These are phyloP conservation scores for Smittium mucronatum DNA, from an alignment of 371 early-diverging fungal genomes.

Conservation along the genomic window DNA sequence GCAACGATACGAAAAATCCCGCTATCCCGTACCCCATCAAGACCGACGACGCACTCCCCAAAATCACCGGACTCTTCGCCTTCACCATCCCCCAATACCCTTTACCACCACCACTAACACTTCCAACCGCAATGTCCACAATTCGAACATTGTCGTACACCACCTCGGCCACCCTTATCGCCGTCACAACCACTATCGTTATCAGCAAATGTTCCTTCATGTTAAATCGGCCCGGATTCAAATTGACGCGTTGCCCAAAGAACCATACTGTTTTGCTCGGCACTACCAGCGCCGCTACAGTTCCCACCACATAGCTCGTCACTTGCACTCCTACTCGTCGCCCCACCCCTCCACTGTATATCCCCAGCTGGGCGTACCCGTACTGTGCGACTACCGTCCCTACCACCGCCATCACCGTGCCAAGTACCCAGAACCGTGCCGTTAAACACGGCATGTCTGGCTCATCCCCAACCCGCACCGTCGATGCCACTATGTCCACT, in stretches of 20 bases:
- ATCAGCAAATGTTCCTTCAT: conserved; percentile 79
- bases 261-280: conserved; percentile 17
- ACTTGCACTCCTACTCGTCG: conserved; percentile 45
- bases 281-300: conserved; percentile 38
- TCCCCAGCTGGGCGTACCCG: conserved; percentile 39
- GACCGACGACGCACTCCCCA: conserved; percentile 55
- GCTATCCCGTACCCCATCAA: conserved; percentile 72
- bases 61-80: conserved; percentile 37
- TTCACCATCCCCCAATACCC: conserved; percentile 47
- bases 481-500: conserved; percentile 10
- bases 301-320: conserved; percentile 43
- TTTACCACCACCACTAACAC: conserved; percentile 35
- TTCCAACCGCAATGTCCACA: neutral
- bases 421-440: conserved; percentile 51
- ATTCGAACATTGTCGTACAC: conserved; percentile 38
- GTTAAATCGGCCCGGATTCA: conserved; percentile 73
- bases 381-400: conserved; percentile 47
- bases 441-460: conserved; percentile 50
- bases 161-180: conserved; percentile 52
- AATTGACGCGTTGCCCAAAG: conserved; percentile 21
- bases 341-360: conserved; percentile 35
- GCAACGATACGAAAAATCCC: conserved; percentile 37
- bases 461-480: conserved; percentile 33
- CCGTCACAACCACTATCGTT: conserved; percentile 46
- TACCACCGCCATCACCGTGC: conserved; percentile 38